phyloP scores from a whole-genome alignment of 2,329 filamentous ascomycete genomes.

The Ciborinia camelliae region DNA sequence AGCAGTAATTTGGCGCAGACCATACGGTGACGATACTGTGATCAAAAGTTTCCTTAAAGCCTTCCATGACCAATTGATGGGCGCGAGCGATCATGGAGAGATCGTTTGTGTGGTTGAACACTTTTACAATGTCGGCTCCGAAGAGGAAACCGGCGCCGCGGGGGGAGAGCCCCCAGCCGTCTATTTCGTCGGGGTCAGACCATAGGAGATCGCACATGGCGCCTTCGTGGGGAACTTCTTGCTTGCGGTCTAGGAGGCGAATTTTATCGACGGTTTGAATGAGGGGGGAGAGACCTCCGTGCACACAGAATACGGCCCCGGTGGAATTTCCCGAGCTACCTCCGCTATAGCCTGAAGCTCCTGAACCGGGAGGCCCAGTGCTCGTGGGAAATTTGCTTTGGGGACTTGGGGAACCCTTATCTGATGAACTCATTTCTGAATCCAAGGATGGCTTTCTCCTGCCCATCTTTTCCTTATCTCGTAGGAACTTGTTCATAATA shows the following conservation, averaged over 20 bases:
- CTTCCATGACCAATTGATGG: conserved; percentile 98
- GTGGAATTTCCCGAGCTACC: conserved; percentile 64
- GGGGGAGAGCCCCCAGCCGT: conserved; percentile 84
- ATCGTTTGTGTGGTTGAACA: conserved; percentile 93
- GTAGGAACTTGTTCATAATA: conserved; percentile 69
- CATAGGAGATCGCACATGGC: conserved; percentile 98
- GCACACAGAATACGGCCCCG: conserved; percentile 89
- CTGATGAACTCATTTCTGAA: conserved; percentile 39
- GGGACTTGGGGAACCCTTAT: conserved; percentile 29
- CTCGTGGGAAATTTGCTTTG: conserved; percentile 44
- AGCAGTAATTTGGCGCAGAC: conserved; percentile 96
- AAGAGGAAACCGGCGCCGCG: conserved; percentile 89
- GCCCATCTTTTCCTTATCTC: conserved; percentile 40
- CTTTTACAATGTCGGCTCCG: conserved; percentile 90
- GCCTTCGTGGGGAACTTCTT: conserved; percentile 97
- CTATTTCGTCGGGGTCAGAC: conserved; percentile 97
- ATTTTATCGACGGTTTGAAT: conserved; percentile 97
- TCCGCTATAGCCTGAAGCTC: conserved; percentile 67
- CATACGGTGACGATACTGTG: conserved; percentile 96
- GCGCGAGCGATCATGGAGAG: conserved; percentile 88
- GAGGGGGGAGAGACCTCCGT: conserved; percentile 86
- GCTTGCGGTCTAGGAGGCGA: conserved; percentile 87
- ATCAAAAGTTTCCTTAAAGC: conserved; percentile 99
- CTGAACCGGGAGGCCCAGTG: conserved; percentile 74
- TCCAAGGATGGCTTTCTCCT: conserved; percentile 40